Percentiles rank a stretch among this genome's conserved stretches.
phyloP scores from a whole-genome alignment of 2,329 filamentous ascomycete genomes.

The Hypoxylon sp. region DNA sequence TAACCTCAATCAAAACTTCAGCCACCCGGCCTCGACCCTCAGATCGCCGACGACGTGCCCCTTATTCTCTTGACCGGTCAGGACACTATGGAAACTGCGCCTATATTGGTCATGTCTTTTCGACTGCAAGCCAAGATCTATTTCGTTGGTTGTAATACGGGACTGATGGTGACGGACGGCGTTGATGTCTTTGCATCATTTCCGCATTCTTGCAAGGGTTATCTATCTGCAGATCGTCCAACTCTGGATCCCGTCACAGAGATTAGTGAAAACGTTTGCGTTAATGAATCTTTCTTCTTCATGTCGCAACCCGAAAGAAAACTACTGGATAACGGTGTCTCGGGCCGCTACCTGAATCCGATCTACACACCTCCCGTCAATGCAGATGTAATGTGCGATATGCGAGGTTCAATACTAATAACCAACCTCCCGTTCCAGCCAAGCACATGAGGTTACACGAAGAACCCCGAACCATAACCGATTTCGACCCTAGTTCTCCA shows the following conservation, averaged over 20 bases:
- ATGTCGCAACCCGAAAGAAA: constrained; percentile 37
- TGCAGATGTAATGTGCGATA: constrained; percentile 40
- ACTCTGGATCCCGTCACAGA: constrained; percentile 22
- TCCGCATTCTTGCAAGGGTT: constrained; percentile 31
- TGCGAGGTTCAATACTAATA: constrained; percentile 26
- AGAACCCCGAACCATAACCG: constrained; percentile 16
- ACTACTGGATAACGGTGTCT: constrained; percentile 30
- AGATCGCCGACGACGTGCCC: constrained; percentile 27
- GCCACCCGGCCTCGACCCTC: constrained; percentile 21
- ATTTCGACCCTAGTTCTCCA: constrained; percentile 15
- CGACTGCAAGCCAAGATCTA: constrained; percentile 29
- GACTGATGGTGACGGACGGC: constrained; percentile 22
- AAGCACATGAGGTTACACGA: constrained; percentile 31
- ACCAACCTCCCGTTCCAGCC: constrained; percentile 26
- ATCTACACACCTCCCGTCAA: constrained; percentile 38
- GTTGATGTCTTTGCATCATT: constrained; percentile 34
- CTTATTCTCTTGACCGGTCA: constrained; percentile 33
- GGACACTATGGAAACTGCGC: neutral
- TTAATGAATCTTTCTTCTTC: constrained; percentile 29
- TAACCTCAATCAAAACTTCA: constrained; percentile 28
- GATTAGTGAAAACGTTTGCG: constrained; percentile 22
- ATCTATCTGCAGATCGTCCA: constrained; percentile 38
- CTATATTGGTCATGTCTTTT: constrained; percentile 31
- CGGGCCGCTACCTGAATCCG: constrained; percentile 40
- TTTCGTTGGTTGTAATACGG: constrained; percentile 28